Base-by-base conservation (phyloP, 2,329 filamentous ascomycete genomes). In the Lachnellula occidentalis region DNA sequence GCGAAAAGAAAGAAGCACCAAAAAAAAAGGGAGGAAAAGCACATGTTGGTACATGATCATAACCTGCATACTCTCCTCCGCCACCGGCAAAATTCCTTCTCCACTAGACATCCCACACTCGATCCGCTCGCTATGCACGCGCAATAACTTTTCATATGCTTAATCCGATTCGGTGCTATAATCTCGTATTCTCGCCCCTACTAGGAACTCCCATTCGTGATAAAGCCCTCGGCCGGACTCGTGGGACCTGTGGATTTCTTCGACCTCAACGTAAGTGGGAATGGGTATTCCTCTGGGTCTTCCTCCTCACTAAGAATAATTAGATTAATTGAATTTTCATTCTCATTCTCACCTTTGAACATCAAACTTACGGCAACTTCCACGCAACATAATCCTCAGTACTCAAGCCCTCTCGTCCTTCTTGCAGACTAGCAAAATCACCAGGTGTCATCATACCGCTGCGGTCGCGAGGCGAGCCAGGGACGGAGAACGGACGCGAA, bases 381-480 rank as follows among this genome's bases (percentile, higher is more conserved):
- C 94, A 99, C 34, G 92, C 88, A 67, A 97, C 90, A 71, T 99
- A 97, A 69, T 99, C 94, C 73, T 99, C 94, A 0, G 94, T 97
- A 74, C 81, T 94, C 64, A 99, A 75, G 1, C 92, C 92, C 72
- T 99, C 94, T 43, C 87, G 87, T 45, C 91, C 90, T 73, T 99
- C 94, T 73, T 97, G 94, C 53, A 99, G 77, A 64, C 90, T 96
- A 27, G 91, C 94, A 78, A 97, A 97, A 72, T 99, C 94, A 46
- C 94, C 94, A 7, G 94, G 94, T 1, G 94, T 99, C 94, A 99
- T 97, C 91, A 96, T 96, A 51, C 94, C 94, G 43, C 87, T 87
- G 34, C 91, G 83, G 69, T 96, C 92, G 58, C 92, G 82, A 9
- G 94, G 94, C 17, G 91, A 96, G 8, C 94, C 94, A 2, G 94